A percentile compares a stretch with the other conserved stretches of the same genome.
Evolutionary conservation across 2,329 filamentous ascomycete genomes (phyloP).

Genomic region (Trichoderma gracile): DNA sequence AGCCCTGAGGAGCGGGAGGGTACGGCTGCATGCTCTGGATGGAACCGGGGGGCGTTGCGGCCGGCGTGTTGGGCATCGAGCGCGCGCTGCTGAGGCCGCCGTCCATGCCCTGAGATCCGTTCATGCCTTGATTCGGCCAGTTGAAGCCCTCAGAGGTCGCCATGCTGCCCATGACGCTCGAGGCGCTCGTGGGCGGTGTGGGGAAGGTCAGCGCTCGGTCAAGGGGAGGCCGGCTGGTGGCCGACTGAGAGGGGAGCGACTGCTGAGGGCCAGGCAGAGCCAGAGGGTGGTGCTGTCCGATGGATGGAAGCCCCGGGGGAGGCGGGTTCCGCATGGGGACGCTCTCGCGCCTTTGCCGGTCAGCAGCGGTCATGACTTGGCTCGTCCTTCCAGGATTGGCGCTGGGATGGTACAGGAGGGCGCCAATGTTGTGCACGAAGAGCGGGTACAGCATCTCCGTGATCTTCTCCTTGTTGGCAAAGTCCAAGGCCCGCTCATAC

Average conservation of each 20-base stretch:
- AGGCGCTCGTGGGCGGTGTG: slow-evolving; percentile 90
- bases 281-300: slow-evolving; percentile 63
- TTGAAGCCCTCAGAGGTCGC: slow-evolving; percentile 76
- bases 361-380: slow-evolving; percentile 82
- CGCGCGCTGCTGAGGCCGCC: slow-evolving; percentile 73
- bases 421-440: slow-evolving; percentile 96
- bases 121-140: slow-evolving; percentile 68
- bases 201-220: slow-evolving; percentile 92
- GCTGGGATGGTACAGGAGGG: slow-evolving; percentile 87
- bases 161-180: slow-evolving; percentile 75
- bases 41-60: slow-evolving; percentile 81
- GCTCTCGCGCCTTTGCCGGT: slow-evolving; percentile 72
- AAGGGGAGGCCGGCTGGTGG: slow-evolving; percentile 70
- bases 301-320: slow-evolving; percentile 61
- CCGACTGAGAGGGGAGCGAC: slow-evolving; percentile 65
- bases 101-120: slow-evolving; percentile 68
- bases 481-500: slow-evolving; percentile 94
- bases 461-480: slow-evolving; percentile 99
- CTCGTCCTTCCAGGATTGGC: slow-evolving; percentile 75
- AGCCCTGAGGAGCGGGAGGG: slow-evolving; percentile 65
- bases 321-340: slow-evolving; percentile 62
- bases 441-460: slow-evolving; percentile 92
- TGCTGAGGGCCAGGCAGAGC: slow-evolving; percentile 62
- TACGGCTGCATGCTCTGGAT: slow-evolving; percentile 81
- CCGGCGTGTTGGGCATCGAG: slow-evolving; percentile 88